Evolutionary conservation across 768 basidiomycete species (phyloP).

Genomic region (Hygrocybe coccinea): DNA sequence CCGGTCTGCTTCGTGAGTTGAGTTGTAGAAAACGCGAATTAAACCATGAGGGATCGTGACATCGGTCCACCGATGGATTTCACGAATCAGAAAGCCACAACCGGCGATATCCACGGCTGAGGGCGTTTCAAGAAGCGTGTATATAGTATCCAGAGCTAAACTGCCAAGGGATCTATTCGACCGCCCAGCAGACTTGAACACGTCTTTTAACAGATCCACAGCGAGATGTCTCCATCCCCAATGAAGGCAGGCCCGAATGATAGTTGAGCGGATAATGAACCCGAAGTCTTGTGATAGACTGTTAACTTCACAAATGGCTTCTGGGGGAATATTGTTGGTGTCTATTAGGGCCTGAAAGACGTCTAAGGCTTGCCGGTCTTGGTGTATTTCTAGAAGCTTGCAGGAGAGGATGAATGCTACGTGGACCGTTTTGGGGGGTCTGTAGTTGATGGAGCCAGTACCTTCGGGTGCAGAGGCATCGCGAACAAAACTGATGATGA

Average conservation of each 20-base stretch:
- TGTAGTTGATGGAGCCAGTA: slow-evolving; percentile 29
- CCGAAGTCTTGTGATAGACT: slow-evolving; percentile 37
- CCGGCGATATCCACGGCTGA: slow-evolving; percentile 32
- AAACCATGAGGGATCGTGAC: slow-evolving; percentile 36
- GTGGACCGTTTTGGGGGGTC: slow-evolving; percentile 35
- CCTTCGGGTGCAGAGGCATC: slow-evolving; percentile 24
- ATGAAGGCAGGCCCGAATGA: slow-evolving; percentile 49
- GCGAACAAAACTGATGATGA: slow-evolving; percentile 28
- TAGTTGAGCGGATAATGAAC: slow-evolving; percentile 44
- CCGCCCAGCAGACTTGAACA: slow-evolving; percentile 17
- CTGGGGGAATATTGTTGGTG: slow-evolving; percentile 40
- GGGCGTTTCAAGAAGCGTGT: slow-evolving; percentile 37
- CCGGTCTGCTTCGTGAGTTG: slow-evolving; percentile 28
- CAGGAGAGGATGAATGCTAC: slow-evolving; percentile 42
- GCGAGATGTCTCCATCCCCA: slow-evolving; percentile 51
- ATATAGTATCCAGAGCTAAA: slow-evolving; percentile 42
- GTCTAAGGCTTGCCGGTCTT: slow-evolving; percentile 36
- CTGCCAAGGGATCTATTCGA: slow-evolving; percentile 25
- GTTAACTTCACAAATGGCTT: slow-evolving; percentile 40
- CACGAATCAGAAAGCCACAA: slow-evolving; percentile 40
- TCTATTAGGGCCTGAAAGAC: slow-evolving; percentile 49
- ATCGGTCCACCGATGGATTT: slow-evolving; percentile 26
- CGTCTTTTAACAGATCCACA: slow-evolving; percentile 32
- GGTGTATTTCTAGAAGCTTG: slow-evolving; percentile 35
- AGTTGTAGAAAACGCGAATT: slow-evolving; percentile 45